Evolutionary conservation across 345 rosid species (phyloP).

Genomic region (Chamaenerion angustifolium): DNA sequence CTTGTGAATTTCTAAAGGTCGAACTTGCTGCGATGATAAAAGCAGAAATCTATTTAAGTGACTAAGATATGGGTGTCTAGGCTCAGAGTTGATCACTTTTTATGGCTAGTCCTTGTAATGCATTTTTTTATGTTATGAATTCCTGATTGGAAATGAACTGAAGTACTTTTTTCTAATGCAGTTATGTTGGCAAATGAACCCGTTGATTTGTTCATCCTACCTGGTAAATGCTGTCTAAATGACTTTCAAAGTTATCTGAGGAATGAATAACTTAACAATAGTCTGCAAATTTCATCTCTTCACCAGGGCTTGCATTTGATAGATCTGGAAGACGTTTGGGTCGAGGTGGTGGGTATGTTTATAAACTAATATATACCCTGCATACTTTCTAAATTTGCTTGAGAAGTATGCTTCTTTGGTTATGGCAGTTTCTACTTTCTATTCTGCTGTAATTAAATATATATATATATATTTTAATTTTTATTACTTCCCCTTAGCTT

Average conservation of each 20-base stretch:
- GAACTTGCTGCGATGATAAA: too few relatives aligned
- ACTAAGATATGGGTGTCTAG: too few relatives aligned
- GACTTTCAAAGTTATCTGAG: neutral
- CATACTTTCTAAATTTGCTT: neutral
- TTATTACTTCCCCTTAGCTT: neutral
- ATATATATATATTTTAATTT: neutral
- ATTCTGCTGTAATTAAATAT: too few relatives aligned
- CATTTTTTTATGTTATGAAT: too few relatives aligned
- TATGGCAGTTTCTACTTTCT: neutral
- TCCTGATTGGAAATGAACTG: neutral
- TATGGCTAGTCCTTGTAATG: too few relatives aligned
- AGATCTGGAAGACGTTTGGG: slow-evolving; percentile 81
- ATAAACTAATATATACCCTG: neutral
- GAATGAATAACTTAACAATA: slow-evolving; percentile 1
- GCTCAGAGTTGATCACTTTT: too few relatives aligned
- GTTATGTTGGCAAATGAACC: slow-evolving; percentile 73
- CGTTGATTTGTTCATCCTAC: slow-evolving; percentile 69
- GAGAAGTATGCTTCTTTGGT: neutral
- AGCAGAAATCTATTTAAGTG: too few relatives aligned
- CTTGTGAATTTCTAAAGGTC: too few relatives aligned
- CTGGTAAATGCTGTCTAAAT: slow-evolving; percentile 35
- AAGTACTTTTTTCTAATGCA: slow-evolving; percentile 17
- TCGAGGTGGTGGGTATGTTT: slow-evolving; percentile 90
- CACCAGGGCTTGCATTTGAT: slow-evolving; percentile 91
- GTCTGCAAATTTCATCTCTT: neutral